phyloP scores from a whole-genome alignment of 2,329 filamentous ascomycete species.

The Leptographium galeiforme region DNA sequence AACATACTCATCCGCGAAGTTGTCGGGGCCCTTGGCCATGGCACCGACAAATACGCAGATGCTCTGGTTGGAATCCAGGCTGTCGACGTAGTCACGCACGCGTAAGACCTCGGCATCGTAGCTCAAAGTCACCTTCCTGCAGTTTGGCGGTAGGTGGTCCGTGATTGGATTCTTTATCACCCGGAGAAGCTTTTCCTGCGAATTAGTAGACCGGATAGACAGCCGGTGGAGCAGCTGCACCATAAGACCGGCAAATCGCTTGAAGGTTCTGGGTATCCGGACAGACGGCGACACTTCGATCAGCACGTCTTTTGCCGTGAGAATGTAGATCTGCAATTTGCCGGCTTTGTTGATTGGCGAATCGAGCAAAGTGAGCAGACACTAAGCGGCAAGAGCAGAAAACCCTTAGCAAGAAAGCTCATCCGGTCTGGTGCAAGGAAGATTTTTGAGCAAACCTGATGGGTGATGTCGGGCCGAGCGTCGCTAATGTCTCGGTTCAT shows the following conservation, averaged over 20 bases:
- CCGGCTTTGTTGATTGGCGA: slow-evolving; percentile 98
- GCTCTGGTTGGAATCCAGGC: slow-evolving; percentile 69
- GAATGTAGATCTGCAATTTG: slow-evolving; percentile 95
- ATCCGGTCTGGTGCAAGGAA: slow-evolving; percentile 10
- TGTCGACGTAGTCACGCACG: slow-evolving; percentile 77
- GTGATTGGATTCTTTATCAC: slow-evolving; percentile 98
- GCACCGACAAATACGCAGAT: slow-evolving; percentile 96
- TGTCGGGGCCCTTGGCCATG: slow-evolving; percentile 94
- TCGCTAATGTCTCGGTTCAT: slow-evolving; percentile 99
- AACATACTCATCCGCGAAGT: slow-evolving; percentile 87
- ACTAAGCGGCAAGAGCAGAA: slow-evolving; percentile 41
- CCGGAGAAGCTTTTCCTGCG: slow-evolving; percentile 91
- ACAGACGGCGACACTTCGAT: slow-evolving; percentile 98
- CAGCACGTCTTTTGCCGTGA: slow-evolving; percentile 90
- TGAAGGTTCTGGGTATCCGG: slow-evolving; percentile 94
- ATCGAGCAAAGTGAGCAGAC: slow-evolving; percentile 89
- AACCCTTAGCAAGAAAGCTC: slow-evolving; percentile 9
- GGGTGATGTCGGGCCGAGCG: slow-evolving; percentile 92
- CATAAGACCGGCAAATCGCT: slow-evolving; percentile 97
- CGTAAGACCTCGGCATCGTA: slow-evolving; percentile 83
- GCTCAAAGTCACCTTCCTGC: slow-evolving; percentile 91
- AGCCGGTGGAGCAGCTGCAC: slow-evolving; percentile 92
- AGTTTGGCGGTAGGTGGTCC: slow-evolving; percentile 91
- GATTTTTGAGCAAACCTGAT: slow-evolving; percentile 53
- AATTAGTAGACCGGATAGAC: slow-evolving; percentile 91